These are phyloP conservation scores for Mycosphaerelloides madeirae DNA, from an alignment of 2,329 filamentous ascomycete species.

Conservation along the genomic window DNA sequence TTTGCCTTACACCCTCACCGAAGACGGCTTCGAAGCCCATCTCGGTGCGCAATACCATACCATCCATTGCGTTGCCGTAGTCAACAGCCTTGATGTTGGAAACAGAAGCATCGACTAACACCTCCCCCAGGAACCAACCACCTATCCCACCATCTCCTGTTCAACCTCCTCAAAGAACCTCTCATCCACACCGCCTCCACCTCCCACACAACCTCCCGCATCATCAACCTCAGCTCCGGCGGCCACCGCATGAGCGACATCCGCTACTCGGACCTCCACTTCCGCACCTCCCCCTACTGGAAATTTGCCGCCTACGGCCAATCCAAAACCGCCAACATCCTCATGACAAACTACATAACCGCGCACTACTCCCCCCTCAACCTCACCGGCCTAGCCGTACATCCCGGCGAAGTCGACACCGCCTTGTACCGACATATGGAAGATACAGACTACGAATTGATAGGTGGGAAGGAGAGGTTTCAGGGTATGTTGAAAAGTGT, in stretches of 20 bases:
- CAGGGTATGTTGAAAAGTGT: constrained; percentile 27
- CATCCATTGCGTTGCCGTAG: no score
- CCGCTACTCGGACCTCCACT: no score
- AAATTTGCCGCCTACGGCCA: no score
- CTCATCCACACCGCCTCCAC: constrained; percentile 23
- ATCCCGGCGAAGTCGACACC: constrained; percentile 31
- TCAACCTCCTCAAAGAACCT: constrained; percentile 44
- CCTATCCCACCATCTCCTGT: constrained; percentile 52
- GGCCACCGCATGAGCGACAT: no score
- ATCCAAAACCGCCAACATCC: background rate
- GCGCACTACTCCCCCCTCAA: background rate
- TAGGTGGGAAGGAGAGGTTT: constrained; percentile 18
- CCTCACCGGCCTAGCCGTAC: background rate
- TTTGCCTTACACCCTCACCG: constrained; percentile 34
- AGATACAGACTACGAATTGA: constrained; percentile 11
- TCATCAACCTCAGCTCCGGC: no score
- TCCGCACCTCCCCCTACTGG: no score
- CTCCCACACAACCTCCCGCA: no score
- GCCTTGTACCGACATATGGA: constrained; percentile 17
- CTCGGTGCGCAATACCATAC: constrained; percentile 41
- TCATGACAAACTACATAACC: background rate
- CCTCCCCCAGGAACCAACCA: constrained; percentile 27
- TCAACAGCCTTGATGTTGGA: no score
- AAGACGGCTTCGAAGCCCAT: constrained; percentile 42
- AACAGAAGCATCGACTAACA: no score